These are phyloP conservation scores for Gossypium aridum DNA, from an alignment of 441 rosid species.

Conservation along the genomic window DNA sequence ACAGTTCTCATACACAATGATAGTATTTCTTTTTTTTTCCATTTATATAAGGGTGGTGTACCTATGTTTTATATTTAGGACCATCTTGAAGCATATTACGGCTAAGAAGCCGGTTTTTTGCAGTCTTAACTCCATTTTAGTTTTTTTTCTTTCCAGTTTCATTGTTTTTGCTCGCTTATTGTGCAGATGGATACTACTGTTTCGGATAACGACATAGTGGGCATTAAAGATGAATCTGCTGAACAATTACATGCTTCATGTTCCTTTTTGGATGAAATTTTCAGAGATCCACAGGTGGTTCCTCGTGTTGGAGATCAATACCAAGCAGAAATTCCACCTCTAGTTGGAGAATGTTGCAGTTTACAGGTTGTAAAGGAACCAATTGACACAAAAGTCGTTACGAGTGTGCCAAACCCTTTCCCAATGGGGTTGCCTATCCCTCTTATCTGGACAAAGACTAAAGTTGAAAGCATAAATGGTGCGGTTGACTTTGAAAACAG, in stretches of 20 bases:
- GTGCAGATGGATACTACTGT: constrained; percentile 23
- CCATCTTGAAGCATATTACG: too few species aligned
- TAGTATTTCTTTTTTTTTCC: too few species aligned
- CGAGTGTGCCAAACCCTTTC: neutral
- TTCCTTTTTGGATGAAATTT: constrained; percentile 20
- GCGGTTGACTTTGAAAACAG: constrained; percentile 24
- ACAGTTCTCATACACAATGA: too few species aligned
- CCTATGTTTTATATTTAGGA: too few species aligned
- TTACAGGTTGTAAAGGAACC: constrained; percentile 13
- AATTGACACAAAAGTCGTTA: constrained; percentile 12
- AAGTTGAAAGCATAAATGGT: constrained; percentile 32
- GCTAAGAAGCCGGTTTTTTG: too few species aligned
- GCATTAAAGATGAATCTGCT: constrained; percentile 24
- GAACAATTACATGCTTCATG: constrained; percentile 23
- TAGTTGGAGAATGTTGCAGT: constrained; percentile 17
- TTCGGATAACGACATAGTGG: constrained; percentile 26
- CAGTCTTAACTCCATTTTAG: too few species aligned
- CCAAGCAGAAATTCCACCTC: constrained; percentile 46
- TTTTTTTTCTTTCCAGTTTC: neutral
- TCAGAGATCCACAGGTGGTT: constrained; percentile 31
- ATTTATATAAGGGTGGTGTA: too few species aligned
- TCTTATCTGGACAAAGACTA: constrained; percentile 34
- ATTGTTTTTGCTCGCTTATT: constrained; percentile 5
- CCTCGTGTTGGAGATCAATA: constrained; percentile 51
- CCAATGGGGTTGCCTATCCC: constrained; percentile 35